Evolutionary conservation across 805 yeast genomes (phyloP).

Genomic region (Candida caryicola): DNA sequence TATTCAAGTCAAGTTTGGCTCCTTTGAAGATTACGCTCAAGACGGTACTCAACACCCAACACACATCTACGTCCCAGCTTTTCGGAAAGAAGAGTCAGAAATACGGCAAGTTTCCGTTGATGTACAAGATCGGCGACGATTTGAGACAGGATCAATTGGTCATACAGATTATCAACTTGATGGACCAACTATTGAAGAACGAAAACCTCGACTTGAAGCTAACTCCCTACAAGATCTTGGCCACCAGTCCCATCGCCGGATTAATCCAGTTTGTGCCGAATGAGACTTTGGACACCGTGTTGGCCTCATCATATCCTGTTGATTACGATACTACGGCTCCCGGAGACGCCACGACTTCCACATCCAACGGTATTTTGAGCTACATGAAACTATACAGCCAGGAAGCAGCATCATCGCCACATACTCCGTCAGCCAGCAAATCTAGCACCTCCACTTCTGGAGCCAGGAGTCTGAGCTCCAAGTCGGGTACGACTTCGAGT

Average conservation of each 20-base stretch:
- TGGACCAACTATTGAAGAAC: conserved; percentile 83
- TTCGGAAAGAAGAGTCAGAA: conserved; percentile 31
- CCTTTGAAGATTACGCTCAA: conserved; percentile 83
- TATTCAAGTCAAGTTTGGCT: conserved; percentile 86
- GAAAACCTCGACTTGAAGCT: conserved; percentile 87
- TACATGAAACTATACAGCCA: conserved; percentile 50
- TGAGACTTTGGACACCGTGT: conserved; percentile 77
- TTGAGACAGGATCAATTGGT: conserved; percentile 94
- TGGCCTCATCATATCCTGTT: conserved; percentile 38
- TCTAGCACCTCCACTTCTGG: conserved; percentile 1
- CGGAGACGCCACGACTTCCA: conserved; percentile 4
- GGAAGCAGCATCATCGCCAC: conserved; percentile 11
- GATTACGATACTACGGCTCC: conserved; percentile 3
- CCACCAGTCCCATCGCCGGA: conserved; percentile 90
- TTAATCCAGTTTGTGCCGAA: conserved; percentile 93
- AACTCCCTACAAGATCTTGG: conserved; percentile 85
- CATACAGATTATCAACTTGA: conserved; percentile 85
- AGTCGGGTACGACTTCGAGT: conserved; percentile 32
- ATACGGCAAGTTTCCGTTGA: conserved; percentile 62
- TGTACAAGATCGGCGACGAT: conserved; percentile 96
- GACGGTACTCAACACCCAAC: conserved; percentile 37
- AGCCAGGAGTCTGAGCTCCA: not conserved
- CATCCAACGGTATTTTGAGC: conserved; percentile 69
- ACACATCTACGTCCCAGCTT: conserved; percentile 25
- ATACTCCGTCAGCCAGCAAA: no score